A percentile compares a stretch with the other conserved stretches of the same genome.
Conservation (phyloP, 2,329 filamentous ascomycete species). For the Chrysosphaeria jannelii region DNA sequence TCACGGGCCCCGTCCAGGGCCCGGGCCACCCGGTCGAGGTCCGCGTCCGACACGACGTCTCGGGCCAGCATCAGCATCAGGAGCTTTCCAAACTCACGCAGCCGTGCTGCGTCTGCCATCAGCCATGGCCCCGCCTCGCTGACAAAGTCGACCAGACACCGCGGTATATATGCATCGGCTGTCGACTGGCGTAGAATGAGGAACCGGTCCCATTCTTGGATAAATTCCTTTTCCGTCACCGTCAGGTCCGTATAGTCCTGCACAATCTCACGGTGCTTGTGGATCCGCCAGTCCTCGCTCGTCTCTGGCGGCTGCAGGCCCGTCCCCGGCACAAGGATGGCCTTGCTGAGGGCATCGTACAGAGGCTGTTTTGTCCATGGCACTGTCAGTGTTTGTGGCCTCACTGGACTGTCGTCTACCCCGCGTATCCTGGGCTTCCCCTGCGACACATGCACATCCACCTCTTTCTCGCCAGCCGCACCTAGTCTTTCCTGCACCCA, state of each 20-base stretch:
- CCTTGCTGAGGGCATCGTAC: slow-evolving; percentile 26
- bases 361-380: slow-evolving; percentile 20
- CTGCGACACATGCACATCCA: too few species aligned
- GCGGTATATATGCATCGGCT: slow-evolving; percentile 19
- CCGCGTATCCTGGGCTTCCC: too few species aligned
- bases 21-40: slow-evolving; percentile 13
- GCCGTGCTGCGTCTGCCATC: slow-evolving; percentile 15
- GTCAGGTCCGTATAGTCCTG: slow-evolving; percentile 25
- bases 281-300: slow-evolving; percentile 23
- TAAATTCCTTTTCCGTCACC: slow-evolving; percentile 23
- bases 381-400: slow-evolving; percentile 8
- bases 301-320: slow-evolving; percentile 13
- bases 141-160: slow-evolving; percentile 20
- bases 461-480: too few species aligned
- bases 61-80: slow-evolving; percentile 18
- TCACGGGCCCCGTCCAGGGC: slow-evolving; percentile 7
- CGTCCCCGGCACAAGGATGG: slow-evolving; percentile 16
- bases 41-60: slow-evolving; percentile 13
- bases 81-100: slow-evolving; percentile 24
- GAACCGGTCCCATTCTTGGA: slow-evolving; percentile 25
- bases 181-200: slow-evolving; percentile 19
- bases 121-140: slow-evolving; percentile 20
- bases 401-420: neutral
- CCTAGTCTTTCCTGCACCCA: slow-evolving; percentile 15
- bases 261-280: slow-evolving; percentile 26